Conservation (phyloP, 2,329 filamentous ascomycete genomes). For the Colletotrichum coccodes region DNA sequence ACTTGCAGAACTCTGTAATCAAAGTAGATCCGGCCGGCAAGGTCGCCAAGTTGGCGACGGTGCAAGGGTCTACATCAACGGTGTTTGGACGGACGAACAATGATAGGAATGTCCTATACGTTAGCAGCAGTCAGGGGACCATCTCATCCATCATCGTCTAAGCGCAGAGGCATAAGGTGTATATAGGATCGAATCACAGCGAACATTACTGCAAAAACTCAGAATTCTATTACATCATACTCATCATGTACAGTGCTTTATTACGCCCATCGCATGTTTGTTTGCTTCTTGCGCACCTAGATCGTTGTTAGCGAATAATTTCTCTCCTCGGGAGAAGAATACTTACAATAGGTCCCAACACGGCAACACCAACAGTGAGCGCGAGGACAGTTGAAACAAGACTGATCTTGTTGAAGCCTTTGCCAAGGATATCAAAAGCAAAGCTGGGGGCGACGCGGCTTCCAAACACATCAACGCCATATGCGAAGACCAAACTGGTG, state of each 20-base stretch:
- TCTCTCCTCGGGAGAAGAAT: neutral
- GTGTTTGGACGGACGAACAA: neutral
- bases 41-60: neutral
- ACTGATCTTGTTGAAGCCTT: constrained; percentile 91
- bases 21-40: neutral
- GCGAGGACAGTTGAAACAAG: constrained; percentile 86
- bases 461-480: constrained; percentile 88
- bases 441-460: constrained; percentile 88
- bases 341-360: constrained; percentile 87
- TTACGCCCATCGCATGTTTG: constrained; percentile 69
- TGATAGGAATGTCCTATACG: constrained; percentile 2
- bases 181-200: neutral
- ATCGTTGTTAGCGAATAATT: constrained; percentile 43
- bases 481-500: constrained; percentile 89
- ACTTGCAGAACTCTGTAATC: neutral
- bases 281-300: constrained; percentile 73
- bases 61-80: constrained; percentile 2
- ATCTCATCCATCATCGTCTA: neutral
- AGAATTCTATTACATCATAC: constrained; percentile 25
- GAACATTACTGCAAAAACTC: neutral
- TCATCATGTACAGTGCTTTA: constrained; percentile 7
- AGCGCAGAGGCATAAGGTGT: neutral
- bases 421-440: constrained; percentile 91
- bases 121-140: neutral
- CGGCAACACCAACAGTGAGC: constrained; percentile 78